Conservation (phyloP, 2,329 filamentous ascomycete species). For the Coccinonectria pachysandricola region DNA sequence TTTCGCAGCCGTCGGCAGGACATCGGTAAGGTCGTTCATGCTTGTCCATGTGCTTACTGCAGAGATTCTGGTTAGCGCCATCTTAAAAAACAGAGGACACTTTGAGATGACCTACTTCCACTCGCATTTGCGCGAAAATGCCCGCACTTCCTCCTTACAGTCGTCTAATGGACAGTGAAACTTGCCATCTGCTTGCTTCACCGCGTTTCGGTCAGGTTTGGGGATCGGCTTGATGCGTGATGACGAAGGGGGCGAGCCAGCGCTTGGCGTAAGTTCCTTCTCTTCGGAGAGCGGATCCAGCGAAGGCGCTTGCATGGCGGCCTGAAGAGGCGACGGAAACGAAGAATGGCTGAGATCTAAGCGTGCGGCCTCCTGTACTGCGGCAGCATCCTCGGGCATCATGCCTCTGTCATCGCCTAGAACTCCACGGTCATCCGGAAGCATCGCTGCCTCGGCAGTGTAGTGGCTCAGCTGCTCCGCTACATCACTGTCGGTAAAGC, state of each 20-base stretch:
- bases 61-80: constrained; percentile 15
- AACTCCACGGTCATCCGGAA: constrained; percentile 27
- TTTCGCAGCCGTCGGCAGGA: constrained; percentile 70
- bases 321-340: constrained; percentile 27
- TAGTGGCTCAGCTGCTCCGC: constrained; percentile 34
- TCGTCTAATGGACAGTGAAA: constrained; percentile 63
- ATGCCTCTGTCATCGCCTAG: constrained; percentile 24
- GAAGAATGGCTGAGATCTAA: constrained; percentile 27
- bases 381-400: constrained; percentile 29
- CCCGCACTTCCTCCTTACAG: constrained; percentile 53
- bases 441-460: constrained; percentile 28
- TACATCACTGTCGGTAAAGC: constrained; percentile 33
- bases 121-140: constrained; percentile 78
- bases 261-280: constrained; percentile 24
- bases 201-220: constrained; percentile 47
- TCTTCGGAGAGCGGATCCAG: constrained; percentile 24
- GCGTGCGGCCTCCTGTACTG: constrained; percentile 27
- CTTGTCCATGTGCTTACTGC: constrained; percentile 96
- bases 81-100: constrained; percentile 1
- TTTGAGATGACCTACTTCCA: constrained; percentile 65
- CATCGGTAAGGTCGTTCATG: constrained; percentile 92
- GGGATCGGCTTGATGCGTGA: constrained; percentile 42
- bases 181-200: constrained; percentile 60
- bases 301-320: constrained; percentile 20
- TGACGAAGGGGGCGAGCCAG: constrained; percentile 23